Conservation (phyloP, 805 yeast species). For the Blastobotrys mokoenaii region DNA sequence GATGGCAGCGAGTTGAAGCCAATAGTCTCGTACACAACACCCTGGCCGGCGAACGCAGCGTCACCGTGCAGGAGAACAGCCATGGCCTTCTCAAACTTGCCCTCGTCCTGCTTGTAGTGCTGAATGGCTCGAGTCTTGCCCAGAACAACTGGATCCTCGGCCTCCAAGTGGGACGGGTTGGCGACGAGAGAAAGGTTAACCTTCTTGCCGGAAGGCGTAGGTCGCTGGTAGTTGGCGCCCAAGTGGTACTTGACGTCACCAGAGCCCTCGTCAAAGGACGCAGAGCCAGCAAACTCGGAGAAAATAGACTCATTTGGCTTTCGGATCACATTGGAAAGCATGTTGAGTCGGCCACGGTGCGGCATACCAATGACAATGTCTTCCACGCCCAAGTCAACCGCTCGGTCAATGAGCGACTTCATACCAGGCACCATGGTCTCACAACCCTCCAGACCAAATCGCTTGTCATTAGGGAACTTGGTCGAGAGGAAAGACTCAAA, state of each 20-base stretch:
- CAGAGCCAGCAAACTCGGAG: constrained; percentile 89
- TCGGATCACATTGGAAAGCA: constrained; percentile 96
- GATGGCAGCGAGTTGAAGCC: constrained; percentile 90
- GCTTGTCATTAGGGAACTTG: constrained; percentile 96
- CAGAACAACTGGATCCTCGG: constrained; percentile 97
- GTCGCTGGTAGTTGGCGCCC: constrained; percentile 99
- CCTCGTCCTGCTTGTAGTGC: constrained; percentile 82
- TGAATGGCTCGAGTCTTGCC: constrained; percentile 97
- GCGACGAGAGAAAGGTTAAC: constrained; percentile 95
- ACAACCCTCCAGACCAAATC: constrained; percentile 98
- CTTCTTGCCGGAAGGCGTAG: constrained; percentile 95
- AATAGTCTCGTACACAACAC: constrained; percentile 98
- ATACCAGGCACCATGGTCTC: constrained; percentile 95
- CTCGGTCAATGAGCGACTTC: constrained; percentile 87
- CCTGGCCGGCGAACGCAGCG: constrained; percentile 98
- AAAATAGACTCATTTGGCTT: constrained; percentile 97
- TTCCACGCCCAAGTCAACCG: constrained; percentile 81
- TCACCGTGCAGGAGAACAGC: constrained; percentile 96
- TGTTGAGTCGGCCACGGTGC: constrained; percentile 97
- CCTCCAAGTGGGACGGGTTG: constrained; percentile 97
- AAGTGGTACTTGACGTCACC: constrained; percentile 99
- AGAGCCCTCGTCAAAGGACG: constrained; percentile 88
- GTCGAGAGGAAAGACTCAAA: constrained; percentile 89
- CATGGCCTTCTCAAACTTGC: constrained; percentile 77
- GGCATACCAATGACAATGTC: constrained; percentile 99